Conservation (phyloP, 345 rosid species). For the Dovyalis caffra region DNA sequence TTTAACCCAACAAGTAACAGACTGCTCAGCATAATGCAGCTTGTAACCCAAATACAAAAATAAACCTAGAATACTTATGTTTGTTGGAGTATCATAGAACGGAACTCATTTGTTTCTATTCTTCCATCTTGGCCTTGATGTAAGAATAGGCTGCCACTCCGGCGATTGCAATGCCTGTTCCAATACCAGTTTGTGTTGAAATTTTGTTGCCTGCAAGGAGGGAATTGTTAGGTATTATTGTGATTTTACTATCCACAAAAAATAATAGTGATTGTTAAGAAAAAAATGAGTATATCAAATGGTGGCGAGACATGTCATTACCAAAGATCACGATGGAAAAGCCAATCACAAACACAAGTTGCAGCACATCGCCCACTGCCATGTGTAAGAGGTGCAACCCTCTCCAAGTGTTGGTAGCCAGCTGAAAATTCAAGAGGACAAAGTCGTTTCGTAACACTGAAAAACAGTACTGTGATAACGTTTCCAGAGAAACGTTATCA, state of each 20-base stretch:
- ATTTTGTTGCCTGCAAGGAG: slow-evolving; percentile 75
- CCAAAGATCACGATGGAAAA: slow-evolving; percentile 86
- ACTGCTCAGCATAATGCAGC: no score
- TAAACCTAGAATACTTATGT: not conserved
- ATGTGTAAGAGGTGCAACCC: slow-evolving; percentile 97
- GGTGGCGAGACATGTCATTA: slow-evolving; percentile 20
- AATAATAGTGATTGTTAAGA: not conserved
- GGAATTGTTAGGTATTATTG: slow-evolving; percentile 2
- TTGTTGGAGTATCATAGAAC: not conserved
- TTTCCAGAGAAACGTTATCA: no score
- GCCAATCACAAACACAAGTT: slow-evolving; percentile 94
- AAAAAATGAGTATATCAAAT: not conserved
- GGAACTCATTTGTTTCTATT: slow-evolving; percentile 73
- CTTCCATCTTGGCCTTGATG: slow-evolving; percentile 92
- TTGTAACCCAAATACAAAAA: not conserved
- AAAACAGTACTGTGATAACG: not conserved
- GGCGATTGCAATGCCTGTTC: slow-evolving; percentile 80
- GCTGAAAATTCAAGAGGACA: slow-evolving; percentile 37
- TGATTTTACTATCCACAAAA: not conserved
- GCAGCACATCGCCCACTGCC: slow-evolving; percentile 98
- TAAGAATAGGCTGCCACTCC: slow-evolving; percentile 83
- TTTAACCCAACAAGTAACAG: not conserved
- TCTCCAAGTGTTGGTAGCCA: slow-evolving; percentile 98
- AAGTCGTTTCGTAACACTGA: not conserved
- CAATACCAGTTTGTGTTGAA: slow-evolving; percentile 87